Base-by-base conservation (phyloP, 192 early-diverging fungal species). In the Thamnidium elegans region DNA sequence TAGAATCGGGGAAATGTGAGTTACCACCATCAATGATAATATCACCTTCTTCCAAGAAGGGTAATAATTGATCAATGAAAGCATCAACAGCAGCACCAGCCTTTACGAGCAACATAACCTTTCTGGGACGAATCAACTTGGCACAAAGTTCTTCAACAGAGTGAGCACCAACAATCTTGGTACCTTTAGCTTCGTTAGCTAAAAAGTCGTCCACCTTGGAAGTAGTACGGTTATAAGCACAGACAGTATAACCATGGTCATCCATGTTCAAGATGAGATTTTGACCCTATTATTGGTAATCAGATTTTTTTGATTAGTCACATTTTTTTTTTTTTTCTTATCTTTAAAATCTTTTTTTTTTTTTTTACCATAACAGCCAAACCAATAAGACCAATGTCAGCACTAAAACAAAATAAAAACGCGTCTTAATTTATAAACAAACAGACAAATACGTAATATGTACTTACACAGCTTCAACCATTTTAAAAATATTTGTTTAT, bases 21-120 rank as follows among this genome's bases (percentile, higher is more conserved):
- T 99, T 99, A 62, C 96, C 96, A 72, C 96, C 96, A 76, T 99
- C 96, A 70, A 99, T 97, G 70, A 99, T 91, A 69, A 99, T 94
- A 74, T 99, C 96, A 32, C 88, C 89, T 66, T 84, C 62, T 76
- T 95, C 92, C 58, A 99, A 83, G 80, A 86, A 84, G 44, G 94
- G 94, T 17, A 96, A 69, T 65, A 96, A 76, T 70, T 91, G 90
- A 17, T 84, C 90, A 63, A 99, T 99, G 65, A 99, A 99, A 78
- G 88, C 86, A 75, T 99, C 96, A 52, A 99, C 96, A 58, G 96
- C 88, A 30, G 66, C 55, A 45, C 96, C 96, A 59, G 96, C 96
- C 88, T 99, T 99, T 80, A 99, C 96, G 21, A 99, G 87, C 62
- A 99, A 79, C 92, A 99, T 97, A 59, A 99, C 86, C 84, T 99